Evolutionary conservation across 2,329 filamentous ascomycete genomes (phyloP).

Genomic region (Pseudogymnoascus sp.): DNA sequence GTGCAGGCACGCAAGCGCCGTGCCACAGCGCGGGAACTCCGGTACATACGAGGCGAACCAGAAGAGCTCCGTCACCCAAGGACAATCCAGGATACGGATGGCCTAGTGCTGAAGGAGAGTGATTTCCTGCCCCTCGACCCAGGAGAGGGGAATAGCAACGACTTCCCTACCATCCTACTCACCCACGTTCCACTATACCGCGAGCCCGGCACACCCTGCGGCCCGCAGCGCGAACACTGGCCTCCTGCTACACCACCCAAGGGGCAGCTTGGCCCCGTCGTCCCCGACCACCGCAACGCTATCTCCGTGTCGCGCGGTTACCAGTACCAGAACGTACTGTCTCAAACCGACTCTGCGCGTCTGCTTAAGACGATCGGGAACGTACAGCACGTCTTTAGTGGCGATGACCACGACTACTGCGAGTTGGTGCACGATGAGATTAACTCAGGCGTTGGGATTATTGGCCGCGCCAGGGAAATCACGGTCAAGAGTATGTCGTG

Average conservation of each 20-base stretch:
- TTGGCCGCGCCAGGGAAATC: slow-evolving; percentile 64
- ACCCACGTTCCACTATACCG: slow-evolving; percentile 89
- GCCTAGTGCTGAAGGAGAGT: slow-evolving; percentile 34
- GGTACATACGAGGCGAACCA: slow-evolving; percentile 53
- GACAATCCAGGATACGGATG: slow-evolving; percentile 45
- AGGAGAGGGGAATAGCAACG: slow-evolving; percentile 42
- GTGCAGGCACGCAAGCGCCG: slow-evolving; percentile 60
- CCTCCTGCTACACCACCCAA: slow-evolving; percentile 61
- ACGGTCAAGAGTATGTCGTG: slow-evolving; percentile 93
- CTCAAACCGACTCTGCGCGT: slow-evolving; percentile 65
- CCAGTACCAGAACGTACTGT: slow-evolving; percentile 94
- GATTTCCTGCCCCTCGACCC: slow-evolving; percentile 38
- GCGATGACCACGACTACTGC: slow-evolving; percentile 98
- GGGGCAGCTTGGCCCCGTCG: slow-evolving; percentile 47
- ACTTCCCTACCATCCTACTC: slow-evolving; percentile 81
- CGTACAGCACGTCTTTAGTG: slow-evolving; percentile 81
- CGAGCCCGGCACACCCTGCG: slow-evolving; percentile 75
- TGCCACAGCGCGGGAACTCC: slow-evolving; percentile 63
- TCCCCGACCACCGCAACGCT: slow-evolving; percentile 66
- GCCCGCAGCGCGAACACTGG: slow-evolving; percentile 76
- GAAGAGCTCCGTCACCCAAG: slow-evolving; percentile 51
- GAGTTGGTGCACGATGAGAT: slow-evolving; percentile 69
- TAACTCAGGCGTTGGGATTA: slow-evolving; percentile 44
- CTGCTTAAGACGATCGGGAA: slow-evolving; percentile 75
- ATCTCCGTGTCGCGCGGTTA: slow-evolving; percentile 75